Percentiles rank a stretch among this genome's conserved stretches.
phyloP scores from a whole-genome alignment of 2,329 filamentous ascomycete genomes.

The Colletotrichum karsti region DNA sequence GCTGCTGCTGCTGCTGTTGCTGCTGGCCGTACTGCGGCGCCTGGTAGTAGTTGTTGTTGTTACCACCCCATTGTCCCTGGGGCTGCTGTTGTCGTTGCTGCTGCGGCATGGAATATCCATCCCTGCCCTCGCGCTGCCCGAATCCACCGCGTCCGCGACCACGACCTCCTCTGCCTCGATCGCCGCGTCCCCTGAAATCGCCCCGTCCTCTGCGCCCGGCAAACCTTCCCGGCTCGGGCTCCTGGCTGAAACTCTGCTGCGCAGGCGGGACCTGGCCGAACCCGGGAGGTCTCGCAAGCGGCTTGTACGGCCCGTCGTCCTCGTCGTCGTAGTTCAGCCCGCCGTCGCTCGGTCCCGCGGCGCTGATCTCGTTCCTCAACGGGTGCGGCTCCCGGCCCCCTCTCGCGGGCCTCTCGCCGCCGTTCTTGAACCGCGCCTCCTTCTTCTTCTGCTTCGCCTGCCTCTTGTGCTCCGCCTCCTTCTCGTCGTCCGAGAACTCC shows the following conservation, averaged over 20 bases:
- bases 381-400: constrained; percentile 47
- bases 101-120: constrained; percentile 48
- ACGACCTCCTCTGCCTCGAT: constrained; percentile 45
- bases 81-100: constrained; percentile 30
- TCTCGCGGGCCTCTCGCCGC: constrained; percentile 42
- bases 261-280: constrained; percentile 60
- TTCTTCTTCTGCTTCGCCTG: constrained; percentile 73
- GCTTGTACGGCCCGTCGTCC: constrained; percentile 76
- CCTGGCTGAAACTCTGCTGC: constrained; percentile 54
- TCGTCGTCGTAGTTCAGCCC: constrained; percentile 75
- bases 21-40: constrained; percentile 34
- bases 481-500: constrained; percentile 97
- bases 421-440: constrained; percentile 49
- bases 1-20: constrained; percentile 31
- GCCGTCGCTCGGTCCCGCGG: constrained; percentile 42
- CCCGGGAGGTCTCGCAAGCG: constrained; percentile 73
- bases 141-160: constrained; percentile 45
- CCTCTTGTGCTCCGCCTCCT: constrained; percentile 83
- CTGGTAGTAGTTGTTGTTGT: constrained; percentile 17
- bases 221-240: constrained; percentile 40
- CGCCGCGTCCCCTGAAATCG: constrained; percentile 49
- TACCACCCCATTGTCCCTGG: constrained; percentile 43
- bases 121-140: constrained; percentile 44
- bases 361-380: constrained; percentile 47
- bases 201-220: constrained; percentile 49